Conservation (phyloP, 257 asterid genomes). For the Scutellaria minor region DNA sequence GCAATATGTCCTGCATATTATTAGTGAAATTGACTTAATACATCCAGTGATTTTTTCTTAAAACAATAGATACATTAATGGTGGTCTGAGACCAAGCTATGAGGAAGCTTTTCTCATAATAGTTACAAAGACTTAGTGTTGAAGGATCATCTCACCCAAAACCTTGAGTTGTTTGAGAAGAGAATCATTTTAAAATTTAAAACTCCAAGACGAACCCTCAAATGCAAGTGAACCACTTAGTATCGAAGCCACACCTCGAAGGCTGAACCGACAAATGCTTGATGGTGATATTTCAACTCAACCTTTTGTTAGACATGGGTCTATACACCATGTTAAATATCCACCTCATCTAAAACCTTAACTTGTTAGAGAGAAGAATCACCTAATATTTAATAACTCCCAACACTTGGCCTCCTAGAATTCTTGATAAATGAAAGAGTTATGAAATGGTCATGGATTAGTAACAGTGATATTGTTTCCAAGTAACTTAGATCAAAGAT, state of each 20-base stretch:
- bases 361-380: not conserved
- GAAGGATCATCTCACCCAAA: constrained; percentile 10
- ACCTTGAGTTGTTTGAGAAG: not conserved
- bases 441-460: constrained; percentile 16
- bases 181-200: not conserved
- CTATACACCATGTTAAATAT: not conserved
- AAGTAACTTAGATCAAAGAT: not conserved
- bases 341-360: not conserved
- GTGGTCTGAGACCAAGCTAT: constrained; percentile 10
- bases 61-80: not conserved
- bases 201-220: not conserved
- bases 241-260: not conserved
- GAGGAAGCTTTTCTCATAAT: constrained; percentile 18
- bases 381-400: not conserved
- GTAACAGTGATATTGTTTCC: not conserved
- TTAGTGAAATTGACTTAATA: constrained; percentile 30
- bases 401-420: constrained; percentile 6
- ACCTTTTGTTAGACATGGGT: not conserved
- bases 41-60: constrained; percentile 15
- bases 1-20: constrained; percentile 84
- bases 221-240: not conserved
- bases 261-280: not conserved
- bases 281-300: constrained; percentile 5
- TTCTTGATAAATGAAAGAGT: constrained; percentile 11
- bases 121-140: not conserved